Conservation (phyloP, 768 basidiomycete genomes). For the Exsudoporus frostii region DNA sequence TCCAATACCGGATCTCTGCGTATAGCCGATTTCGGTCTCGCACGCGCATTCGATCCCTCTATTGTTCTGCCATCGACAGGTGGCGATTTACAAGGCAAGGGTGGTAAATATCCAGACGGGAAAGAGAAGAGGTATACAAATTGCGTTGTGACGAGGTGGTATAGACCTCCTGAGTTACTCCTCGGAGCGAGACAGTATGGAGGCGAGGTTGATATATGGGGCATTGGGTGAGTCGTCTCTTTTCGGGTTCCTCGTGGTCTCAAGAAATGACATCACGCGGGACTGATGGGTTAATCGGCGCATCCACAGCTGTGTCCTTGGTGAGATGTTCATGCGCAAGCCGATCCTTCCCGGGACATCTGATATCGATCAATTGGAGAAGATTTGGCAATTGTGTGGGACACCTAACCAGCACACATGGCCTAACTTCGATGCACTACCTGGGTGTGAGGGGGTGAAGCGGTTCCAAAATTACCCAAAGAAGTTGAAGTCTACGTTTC, state of each 20-base stretch:
- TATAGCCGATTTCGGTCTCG: conserved; percentile 96
- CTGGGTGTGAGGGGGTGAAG: conserved; percentile 78
- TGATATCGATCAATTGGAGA: conserved; percentile 88
- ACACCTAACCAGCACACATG: conserved; percentile 79
- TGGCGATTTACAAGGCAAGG: conserved; percentile 18
- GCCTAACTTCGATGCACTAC: conserved; percentile 72
- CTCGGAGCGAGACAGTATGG: conserved; percentile 88
- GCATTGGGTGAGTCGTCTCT: conserved; percentile 69
- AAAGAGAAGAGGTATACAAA: conserved; percentile 84
- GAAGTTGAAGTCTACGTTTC: conserved; percentile 54
- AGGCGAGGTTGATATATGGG: conserved; percentile 96
- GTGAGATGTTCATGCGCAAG: conserved; percentile 87
- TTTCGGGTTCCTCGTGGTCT: background rate
- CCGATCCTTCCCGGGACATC: conserved; percentile 87
- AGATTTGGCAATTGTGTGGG: conserved; percentile 89
- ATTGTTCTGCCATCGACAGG: conserved; percentile 32
- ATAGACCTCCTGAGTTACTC: conserved; percentile 88
- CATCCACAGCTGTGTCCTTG: conserved; percentile 77
- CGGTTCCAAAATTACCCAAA: conserved; percentile 54
- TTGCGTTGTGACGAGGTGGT: conserved; percentile 94
- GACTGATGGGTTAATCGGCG: background rate
- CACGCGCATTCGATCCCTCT: conserved; percentile 68
- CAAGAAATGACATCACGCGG: background rate
- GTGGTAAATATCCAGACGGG: conserved; percentile 38
- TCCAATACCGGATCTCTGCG: conserved; percentile 79